Conservation (phyloP, 805 yeast species). For the Yamadazyma akitaensis region DNA sequence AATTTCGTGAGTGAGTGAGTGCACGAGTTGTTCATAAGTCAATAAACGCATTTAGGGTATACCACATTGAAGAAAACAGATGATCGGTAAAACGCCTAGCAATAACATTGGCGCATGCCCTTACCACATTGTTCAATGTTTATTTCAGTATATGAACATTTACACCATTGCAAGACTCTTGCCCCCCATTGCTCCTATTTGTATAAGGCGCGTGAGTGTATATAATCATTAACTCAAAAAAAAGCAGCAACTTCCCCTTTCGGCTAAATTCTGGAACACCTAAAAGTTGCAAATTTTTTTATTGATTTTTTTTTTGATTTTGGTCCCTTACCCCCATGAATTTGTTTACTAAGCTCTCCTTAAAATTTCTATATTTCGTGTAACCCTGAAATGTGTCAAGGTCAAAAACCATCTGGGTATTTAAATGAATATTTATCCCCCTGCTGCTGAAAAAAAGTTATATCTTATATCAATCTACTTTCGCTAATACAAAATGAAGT, state of each 20-base stretch:
- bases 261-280: constrained; percentile 9
- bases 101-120: too few species aligned
- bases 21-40: too few species aligned
- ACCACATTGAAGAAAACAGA: too few species aligned
- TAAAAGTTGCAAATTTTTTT: constrained; percentile 6
- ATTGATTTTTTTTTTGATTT: neutral
- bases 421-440: constrained; percentile 2
- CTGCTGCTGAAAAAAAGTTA: neutral
- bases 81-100: too few species aligned
- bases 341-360: constrained; percentile 1
- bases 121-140: too few species aligned
- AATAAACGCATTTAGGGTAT: too few species aligned
- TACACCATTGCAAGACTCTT: too few species aligned
- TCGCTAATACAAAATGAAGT: constrained; percentile 27
- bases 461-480: constrained; percentile 1
- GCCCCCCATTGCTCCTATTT: too few species aligned
- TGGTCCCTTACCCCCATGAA: neutral
- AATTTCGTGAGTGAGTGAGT: too few species aligned
- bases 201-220: too few species aligned
- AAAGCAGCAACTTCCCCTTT: constrained; percentile 2
- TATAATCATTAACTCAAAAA: too few species aligned
- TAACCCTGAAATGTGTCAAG: constrained; percentile 6
- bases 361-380: neutral
- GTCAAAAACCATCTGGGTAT: constrained; percentile 1
- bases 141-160: too few species aligned